Base-by-base conservation (phyloP, 441 rosid species). In the Omphalea diandra region DNA sequence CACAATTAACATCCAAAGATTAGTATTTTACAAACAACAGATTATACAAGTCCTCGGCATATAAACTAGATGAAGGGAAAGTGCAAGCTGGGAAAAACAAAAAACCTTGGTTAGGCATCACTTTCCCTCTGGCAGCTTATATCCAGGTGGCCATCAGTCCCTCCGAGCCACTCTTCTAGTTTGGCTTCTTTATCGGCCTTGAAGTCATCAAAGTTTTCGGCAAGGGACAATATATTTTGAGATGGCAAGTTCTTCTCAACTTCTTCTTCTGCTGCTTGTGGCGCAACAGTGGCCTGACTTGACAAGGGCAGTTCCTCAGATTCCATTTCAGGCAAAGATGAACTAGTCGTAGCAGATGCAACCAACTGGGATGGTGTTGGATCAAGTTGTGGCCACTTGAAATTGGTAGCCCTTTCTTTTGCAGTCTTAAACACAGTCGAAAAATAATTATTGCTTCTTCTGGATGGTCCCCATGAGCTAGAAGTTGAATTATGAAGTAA, bases 81-180 rank as follows among this genome's bases (percentile, higher is more conserved):
- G 41, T 3, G 38, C 35, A 17, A 36, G 31, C n/a, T n/a, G 36
- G 24, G 26, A 44, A 1, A 2, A 27, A 27, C 4, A 38, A 10
- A 60, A 31, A n/a, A 5, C 17, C 18, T 26, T 8, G 1, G 29
- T 53, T 31, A 17, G n/a, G 74, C 63, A 27, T 72, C 73, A 56
- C 54, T 78, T 49, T 50, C 71, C 63, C 50, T 74, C 65, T 54
- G 76, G 75, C 63, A 54, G 44, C 38, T 53, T 74, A 36, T 75
- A 36, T 75, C 82, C 12, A 22, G 75, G 69, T 73, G 76, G 53
- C 71, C 79, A 71, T 78, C 82, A 60, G 78, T 67, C 64, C 74
- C 88, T 75, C 83, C 87, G 77, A 95, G 81, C 99, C 99, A 95
- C 74, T 89, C 90, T 76, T 90, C 85, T 49, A 95, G 82, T 76